Evolutionary conservation across 805 yeast genomes (phyloP).

Genomic region (Candida michaelii): DNA sequence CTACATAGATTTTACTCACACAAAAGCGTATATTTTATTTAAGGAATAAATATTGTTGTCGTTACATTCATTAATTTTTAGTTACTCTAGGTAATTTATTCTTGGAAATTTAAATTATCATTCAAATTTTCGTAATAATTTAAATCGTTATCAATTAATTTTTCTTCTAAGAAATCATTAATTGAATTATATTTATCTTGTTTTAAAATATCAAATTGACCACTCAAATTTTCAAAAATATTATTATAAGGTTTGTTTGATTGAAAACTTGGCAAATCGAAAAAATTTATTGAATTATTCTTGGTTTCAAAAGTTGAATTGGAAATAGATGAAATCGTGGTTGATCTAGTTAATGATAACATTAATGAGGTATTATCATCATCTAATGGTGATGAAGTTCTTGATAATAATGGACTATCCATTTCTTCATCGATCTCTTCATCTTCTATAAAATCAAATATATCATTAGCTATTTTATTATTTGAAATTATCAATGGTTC

Average conservation of each 20-base stretch:
- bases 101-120: constrained; percentile 16
- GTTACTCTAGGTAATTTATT: neutral
- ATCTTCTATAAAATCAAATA: constrained; percentile 14
- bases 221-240: constrained; percentile 4
- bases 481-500: constrained; percentile 3
- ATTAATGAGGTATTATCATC: constrained; percentile 33
- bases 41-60: constrained; percentile 13
- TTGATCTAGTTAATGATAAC: constrained; percentile 41
- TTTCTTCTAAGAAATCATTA: constrained; percentile 42
- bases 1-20: too few relatives aligned
- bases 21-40: too few relatives aligned
- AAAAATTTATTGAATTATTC: constrained; percentile 21
- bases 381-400: constrained; percentile 39
- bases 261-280: constrained; percentile 29
- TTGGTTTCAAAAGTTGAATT: constrained; percentile 19
- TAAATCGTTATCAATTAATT: constrained; percentile 37
- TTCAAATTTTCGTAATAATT: constrained; percentile 31
- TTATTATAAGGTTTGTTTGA: neutral
- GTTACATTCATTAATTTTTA: constrained; percentile 13
- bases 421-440: constrained; percentile 17
- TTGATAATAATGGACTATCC: constrained; percentile 30
- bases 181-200: constrained; percentile 42
- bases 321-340: constrained; percentile 35
- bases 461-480: constrained; percentile 3
- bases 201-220: constrained; percentile 15